Evolutionary conservation across 148 eudicot species (phyloP).

Genomic region (Nepenthes mirabilis): DNA sequence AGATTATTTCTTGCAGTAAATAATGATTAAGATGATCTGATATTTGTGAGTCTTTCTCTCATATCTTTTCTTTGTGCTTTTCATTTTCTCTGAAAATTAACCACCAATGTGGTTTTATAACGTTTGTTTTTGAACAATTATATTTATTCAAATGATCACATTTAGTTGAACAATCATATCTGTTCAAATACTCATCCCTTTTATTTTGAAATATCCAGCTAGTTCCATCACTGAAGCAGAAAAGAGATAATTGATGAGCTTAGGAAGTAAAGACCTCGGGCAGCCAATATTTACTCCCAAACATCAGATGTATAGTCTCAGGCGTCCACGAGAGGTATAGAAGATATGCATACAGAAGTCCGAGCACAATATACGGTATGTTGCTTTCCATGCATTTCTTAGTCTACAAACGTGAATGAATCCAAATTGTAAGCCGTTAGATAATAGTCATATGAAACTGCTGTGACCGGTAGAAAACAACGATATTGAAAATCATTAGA

Average conservation of each 20-base stretch:
- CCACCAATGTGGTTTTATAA: too few relatives aligned
- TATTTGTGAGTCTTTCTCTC: too few relatives aligned
- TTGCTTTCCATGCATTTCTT: constrained; percentile 63
- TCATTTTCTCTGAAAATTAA: too few relatives aligned
- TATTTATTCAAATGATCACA: too few relatives aligned
- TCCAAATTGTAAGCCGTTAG: not conserved
- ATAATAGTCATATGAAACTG: not conserved
- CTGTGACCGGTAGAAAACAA: too few relatives aligned
- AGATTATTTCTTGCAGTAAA: not conserved
- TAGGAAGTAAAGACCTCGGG: constrained; percentile 53
- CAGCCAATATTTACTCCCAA: constrained; percentile 82
- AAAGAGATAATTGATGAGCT: not conserved
- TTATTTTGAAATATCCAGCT: too few relatives aligned
- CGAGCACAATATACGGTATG: constrained; percentile 60
- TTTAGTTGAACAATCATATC: too few relatives aligned
- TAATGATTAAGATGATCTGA: not conserved
- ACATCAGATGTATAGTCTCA: constrained; percentile 62
- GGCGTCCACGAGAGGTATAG: constrained; percentile 93
- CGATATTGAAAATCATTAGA: too few relatives aligned
- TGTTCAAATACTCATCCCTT: too few relatives aligned
- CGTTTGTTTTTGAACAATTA: too few relatives aligned
- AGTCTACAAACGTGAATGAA: constrained; percentile 40
- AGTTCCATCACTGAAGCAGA: too few relatives aligned
- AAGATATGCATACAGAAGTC: constrained; percentile 64
- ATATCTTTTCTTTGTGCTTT: too few relatives aligned